Base-by-base conservation (phyloP, 495 filamentous ascomycete species). In the Talaromyces ruber region DNA sequence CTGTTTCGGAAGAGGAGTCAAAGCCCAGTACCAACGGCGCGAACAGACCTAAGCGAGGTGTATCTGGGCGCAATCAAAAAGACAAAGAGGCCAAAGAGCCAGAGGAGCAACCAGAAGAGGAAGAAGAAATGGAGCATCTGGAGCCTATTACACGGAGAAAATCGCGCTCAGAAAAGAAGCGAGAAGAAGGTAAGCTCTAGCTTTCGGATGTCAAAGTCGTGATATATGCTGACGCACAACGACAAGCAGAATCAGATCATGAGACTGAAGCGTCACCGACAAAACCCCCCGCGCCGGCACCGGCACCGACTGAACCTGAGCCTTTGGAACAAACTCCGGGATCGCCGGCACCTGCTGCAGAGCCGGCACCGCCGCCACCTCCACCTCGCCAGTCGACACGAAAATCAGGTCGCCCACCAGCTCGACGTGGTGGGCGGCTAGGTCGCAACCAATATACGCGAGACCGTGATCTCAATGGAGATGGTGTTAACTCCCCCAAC, bases 361-460 rank as follows among this genome's bases (percentile, higher is more conserved):
- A 80, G 22, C 68, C 74, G 58, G 68, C 75, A 50, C 59, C 50
- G 4, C 50, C 50, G 14, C 50, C 54, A 34, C 67, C 70, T 29
- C 65, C 53, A 62, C 71, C 78, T 43, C 64, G 78, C 47, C 74
- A 75, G 11, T 74, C 76, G 60, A 84, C 78, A 68, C 88, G 87
- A 67, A 92, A 92, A 68, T 86, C 84, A 18, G 82, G 87, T 25
- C 78, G 87, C 39, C 83, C 88, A 22, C 84, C 86, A 37, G 81
- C 84, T 28, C 76, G 81, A 63, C 78, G 86, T 60, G 76, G 82
- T 68, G 84, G 85, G 26, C 83, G 91, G 72, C 75, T 88, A 43
- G 92, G 92, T 14, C 86, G 90, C 60, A 95, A 95, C 64, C 92
- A 95, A 74, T 92, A 94, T 66, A 94, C 88, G 0, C 84, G 85